phyloP scores from a whole-genome alignment of 768 basidiomycete species.

The Holtermanniella nyarrowii region DNA sequence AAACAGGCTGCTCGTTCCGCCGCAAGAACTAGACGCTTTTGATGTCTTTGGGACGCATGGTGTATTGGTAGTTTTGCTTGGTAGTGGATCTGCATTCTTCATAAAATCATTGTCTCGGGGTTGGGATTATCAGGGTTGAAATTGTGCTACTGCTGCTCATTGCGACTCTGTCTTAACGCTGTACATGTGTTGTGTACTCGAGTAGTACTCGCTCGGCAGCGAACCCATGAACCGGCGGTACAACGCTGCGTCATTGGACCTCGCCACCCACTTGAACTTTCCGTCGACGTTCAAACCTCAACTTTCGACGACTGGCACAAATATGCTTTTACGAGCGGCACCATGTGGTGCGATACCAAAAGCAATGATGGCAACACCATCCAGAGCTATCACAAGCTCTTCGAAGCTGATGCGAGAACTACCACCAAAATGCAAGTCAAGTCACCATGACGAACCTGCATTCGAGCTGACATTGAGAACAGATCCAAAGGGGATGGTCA shows the following conservation, averaged over 20 bases:
- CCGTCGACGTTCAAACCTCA: too few relatives aligned
- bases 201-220: too few relatives aligned
- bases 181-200: too few relatives aligned
- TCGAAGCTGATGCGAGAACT: not conserved
- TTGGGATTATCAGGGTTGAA: too few relatives aligned
- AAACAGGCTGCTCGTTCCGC: conserved; percentile 11
- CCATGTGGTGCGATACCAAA: not conserved
- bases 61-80: not conserved
- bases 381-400: not conserved
- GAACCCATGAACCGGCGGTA: too few relatives aligned
- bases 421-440: not conserved
- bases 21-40: conserved; percentile 8
- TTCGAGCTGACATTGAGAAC: not conserved
- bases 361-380: not conserved
- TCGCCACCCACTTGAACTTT: too few relatives aligned
- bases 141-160: too few relatives aligned
- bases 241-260: too few relatives aligned
- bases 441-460: not conserved
- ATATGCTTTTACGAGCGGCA: not conserved
- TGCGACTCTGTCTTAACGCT: too few relatives aligned
- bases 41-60: not conserved
- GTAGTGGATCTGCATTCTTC: not conserved
- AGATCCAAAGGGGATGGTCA: not conserved
- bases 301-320: too few relatives aligned
- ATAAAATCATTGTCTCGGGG: not conserved